Evolutionary conservation across 2,329 filamentous ascomycete species (phyloP).

Genomic region (Epichloe sp.): DNA sequence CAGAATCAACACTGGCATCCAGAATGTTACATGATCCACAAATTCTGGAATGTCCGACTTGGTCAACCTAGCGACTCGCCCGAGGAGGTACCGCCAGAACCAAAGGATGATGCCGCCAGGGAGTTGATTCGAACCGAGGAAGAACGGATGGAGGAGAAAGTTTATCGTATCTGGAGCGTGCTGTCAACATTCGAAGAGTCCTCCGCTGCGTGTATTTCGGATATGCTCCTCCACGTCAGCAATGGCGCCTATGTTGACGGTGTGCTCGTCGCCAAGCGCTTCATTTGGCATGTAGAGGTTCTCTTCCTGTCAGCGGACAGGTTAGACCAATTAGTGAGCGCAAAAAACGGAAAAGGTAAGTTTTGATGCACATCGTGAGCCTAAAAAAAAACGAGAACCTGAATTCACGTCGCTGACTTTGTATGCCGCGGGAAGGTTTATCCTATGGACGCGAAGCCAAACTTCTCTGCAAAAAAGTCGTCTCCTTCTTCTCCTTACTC

Average conservation of each 20-base stretch:
- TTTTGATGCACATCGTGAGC: background rate
- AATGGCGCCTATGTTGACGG: slow-evolving; percentile 95
- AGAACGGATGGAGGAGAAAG: slow-evolving; percentile 93
- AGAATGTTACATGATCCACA: slow-evolving; percentile 99
- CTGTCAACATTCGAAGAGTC: slow-evolving; percentile 95
- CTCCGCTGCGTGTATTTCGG: slow-evolving; percentile 93
- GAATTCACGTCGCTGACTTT: background rate
- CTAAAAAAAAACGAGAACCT: background rate
- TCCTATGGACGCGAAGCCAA: slow-evolving; percentile 95
- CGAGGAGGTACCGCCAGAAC: slow-evolving; percentile 26
- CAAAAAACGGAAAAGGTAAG: slow-evolving; percentile 62
- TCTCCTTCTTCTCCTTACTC: slow-evolving; percentile 89
- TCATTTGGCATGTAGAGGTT: slow-evolving; percentile 91
- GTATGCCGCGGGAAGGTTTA: slow-evolving; percentile 42
- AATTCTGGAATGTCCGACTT: slow-evolving; percentile 97
- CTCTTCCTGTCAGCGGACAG: slow-evolving; percentile 81
- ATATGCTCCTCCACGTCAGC: slow-evolving; percentile 97
- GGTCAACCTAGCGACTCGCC: slow-evolving; percentile 44
- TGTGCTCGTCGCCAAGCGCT: slow-evolving; percentile 85
- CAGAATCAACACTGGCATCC: slow-evolving; percentile 99
- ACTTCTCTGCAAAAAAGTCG: slow-evolving; percentile 97
- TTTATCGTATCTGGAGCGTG: slow-evolving; percentile 96
- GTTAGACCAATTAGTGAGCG: slow-evolving; percentile 60
- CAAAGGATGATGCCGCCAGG: slow-evolving; percentile 47
- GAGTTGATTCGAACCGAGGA: slow-evolving; percentile 71